Base-by-base conservation (phyloP, 2,329 filamentous ascomycete genomes). In the Diaporthe citriasiana region DNA sequence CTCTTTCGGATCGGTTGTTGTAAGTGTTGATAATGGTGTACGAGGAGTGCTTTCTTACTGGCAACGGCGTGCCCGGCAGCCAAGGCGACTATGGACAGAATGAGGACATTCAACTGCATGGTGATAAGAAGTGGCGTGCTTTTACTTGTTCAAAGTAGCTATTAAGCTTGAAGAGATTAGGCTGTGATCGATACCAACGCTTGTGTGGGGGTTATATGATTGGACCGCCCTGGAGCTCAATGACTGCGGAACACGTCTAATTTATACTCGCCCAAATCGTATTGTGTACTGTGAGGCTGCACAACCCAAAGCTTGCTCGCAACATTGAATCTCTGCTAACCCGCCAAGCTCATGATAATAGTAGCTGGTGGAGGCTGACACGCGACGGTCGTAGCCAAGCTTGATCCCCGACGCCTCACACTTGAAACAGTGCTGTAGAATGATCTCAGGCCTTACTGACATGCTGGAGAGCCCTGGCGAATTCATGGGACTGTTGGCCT, bases 401-500 rank as follows among this genome's bases (percentile, higher is more conserved):
- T 60, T 22, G n/a, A 42, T 60, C n/a, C 57, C 57, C 38, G 35
- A 42, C 57, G 35, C 35, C 57, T 60, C 57, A 60, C 57, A 42
- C 42, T 42, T 60, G 57, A 42, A 60, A 60, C 33, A 57, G 33
- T 10, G 33, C 22, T 57, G 55, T 33, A 38, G 30, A 5, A 25
- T 15, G n/a, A 15, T 22, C 40, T n/a, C 19, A 40, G n/a, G 35
- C 57, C 57, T 42, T 6, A 6, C 13, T 42, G n/a, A 27, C 19
- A n/a, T n/a, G n/a, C n/a, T 27, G 10, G 35, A n/a, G 17, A 42
- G n/a, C 15, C 57, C 57, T 10, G 35, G n/a, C 12, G 3, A 60
- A 27, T 2, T 6, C 13, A 8, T 8, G 7, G 35, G 35, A 27
- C 35, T 4, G 3, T 12, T 27, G 7, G 13, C 56, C 35, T 59